Conservation (phyloP, 225 moss, liverwort and hornwort genomes). For the Bryoerythrophyllum caledonicum region DNA sequence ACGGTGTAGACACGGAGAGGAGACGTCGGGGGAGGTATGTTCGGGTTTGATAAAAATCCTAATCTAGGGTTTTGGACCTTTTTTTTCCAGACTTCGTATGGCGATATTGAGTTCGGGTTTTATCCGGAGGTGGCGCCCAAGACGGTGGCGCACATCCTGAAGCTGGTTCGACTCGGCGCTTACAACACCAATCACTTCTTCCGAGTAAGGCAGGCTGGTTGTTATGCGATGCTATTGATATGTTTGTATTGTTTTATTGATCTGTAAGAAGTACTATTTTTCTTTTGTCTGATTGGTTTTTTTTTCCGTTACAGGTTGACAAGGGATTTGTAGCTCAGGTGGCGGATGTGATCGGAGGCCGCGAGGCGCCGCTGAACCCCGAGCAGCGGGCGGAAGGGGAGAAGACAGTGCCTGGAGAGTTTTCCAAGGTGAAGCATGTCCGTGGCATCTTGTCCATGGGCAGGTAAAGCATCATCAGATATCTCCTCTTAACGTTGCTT, state of each 20-base stretch:
- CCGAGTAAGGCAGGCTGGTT: slow-evolving; percentile 48
- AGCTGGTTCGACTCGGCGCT: slow-evolving; percentile 81
- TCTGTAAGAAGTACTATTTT: too few species aligned
- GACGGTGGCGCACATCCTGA: slow-evolving; percentile 88
- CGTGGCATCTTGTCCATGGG: slow-evolving; percentile 99
- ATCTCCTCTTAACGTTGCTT: too few species aligned
- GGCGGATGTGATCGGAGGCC: slow-evolving; percentile 88
- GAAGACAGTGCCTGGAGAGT: slow-evolving; percentile 88
- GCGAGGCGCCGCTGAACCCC: slow-evolving; percentile 78
- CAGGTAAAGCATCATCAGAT: slow-evolving; percentile 45
- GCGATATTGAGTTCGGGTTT: slow-evolving; percentile 97
- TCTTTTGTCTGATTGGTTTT: slow-evolving; percentile 20
- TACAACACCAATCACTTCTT: slow-evolving; percentile 99
- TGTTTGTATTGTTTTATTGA: background rate
- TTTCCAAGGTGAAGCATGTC: slow-evolving; percentile 93
- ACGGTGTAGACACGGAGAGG: too few species aligned
- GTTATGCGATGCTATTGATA: background rate
- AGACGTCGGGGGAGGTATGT: background rate
- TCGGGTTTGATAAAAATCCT: background rate
- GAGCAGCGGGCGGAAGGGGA: slow-evolving; percentile 77
- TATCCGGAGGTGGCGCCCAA: slow-evolving; percentile 87
- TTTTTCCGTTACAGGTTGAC: slow-evolving; percentile 62
- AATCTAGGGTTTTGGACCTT: background rate
- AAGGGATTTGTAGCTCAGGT: slow-evolving; percentile 98
- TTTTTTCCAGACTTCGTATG: slow-evolving; percentile 72